Base-by-base conservation (phyloP, 148 eudicot species). In the Cornus controversa region DNA sequence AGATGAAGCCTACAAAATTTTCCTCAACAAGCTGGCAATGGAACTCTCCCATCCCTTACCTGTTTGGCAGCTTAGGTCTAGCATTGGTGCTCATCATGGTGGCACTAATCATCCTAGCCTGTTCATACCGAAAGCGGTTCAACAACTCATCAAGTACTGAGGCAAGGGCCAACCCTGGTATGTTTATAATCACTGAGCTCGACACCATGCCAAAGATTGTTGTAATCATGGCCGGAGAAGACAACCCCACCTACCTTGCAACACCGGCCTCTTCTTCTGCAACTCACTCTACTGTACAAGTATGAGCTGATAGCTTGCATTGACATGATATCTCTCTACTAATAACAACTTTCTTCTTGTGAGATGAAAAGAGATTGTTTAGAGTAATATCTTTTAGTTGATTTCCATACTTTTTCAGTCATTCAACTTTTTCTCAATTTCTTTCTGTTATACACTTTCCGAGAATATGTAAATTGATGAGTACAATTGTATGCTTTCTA, bases 211-310 rank as follows among this genome's bases (percentile, higher is more conserved):
- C 79, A 0, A 75, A 66, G 47, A 24, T 86, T 0, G 86, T 83
- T 0, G 89, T 83, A 6, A 79, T 86, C 47, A 83, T 86, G 86
- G 77, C 89, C 54, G 85, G 89, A 65, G 86, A 83, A 54, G 34
- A 71, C 4, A 80, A 75, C 24, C 86, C 88, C n/a, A 78, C 86
- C 23, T 83, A 68, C 77, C 79, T 86, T 63, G 88, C 88, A 37
- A 80, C 67, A 76, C 85, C 85, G 74, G 77, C 76, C 60, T 82
- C 85, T 50, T 50, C 57, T 50, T 50, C 57, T 50, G 15, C 20
- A 13, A 50, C 57, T 50, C 1, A 50, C 18, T 50, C 8, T 9
- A 50, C 1, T 50, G 57, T 40, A 40, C 45, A 40, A 40, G 45
- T 40, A 40, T 40, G 45, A 40, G 45, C 45, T 6, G 9, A 9